Evolutionary conservation across 176 grass and related monocot genomes (phyloP).

Genomic region (Juncus inflexus): DNA sequence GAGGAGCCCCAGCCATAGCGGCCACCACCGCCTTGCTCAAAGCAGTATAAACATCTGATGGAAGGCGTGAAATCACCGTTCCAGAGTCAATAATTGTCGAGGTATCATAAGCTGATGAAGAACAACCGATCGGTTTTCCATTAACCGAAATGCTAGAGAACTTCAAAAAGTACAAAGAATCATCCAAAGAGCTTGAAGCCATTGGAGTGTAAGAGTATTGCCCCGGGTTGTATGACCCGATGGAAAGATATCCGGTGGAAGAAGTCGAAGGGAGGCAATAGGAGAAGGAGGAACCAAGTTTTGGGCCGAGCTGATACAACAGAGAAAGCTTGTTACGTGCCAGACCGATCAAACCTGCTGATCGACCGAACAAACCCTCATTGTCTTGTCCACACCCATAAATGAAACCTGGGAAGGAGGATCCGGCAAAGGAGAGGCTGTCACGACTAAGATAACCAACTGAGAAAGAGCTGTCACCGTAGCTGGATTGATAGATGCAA

Average conservation of each 20-base stretch:
- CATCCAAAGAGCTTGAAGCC: constrained; percentile 50
- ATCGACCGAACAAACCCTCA: constrained; percentile 74
- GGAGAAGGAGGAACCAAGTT: constrained; percentile 62
- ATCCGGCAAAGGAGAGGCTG: constrained; percentile 54
- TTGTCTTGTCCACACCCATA: constrained; percentile 90
- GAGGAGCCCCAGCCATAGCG: constrained; percentile 26
- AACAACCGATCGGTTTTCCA: constrained; percentile 25
- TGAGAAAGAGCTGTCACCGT: constrained; percentile 78
- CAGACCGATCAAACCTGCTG: constrained; percentile 77
- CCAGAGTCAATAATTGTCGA: constrained; percentile 86
- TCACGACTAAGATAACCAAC: constrained; percentile 72
- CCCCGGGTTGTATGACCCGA: constrained; percentile 53
- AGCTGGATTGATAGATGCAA: constrained; percentile 70
- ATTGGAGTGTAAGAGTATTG: constrained; percentile 72
- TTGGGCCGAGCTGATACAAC: constrained; percentile 63
- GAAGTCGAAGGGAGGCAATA: constrained; percentile 75
- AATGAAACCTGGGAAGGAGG: constrained; percentile 47
- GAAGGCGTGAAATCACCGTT: constrained; percentile 73
- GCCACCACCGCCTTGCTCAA: constrained; percentile 49
- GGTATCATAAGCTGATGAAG: constrained; percentile 45
- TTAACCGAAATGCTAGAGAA: constrained; percentile 52
- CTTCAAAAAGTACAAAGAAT: constrained; percentile 82
- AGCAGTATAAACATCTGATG: constrained; percentile 52
- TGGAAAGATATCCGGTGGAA: constrained; percentile 56
- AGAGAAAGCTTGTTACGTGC: constrained; percentile 76